Evolutionary conservation across 805 yeast genomes (phyloP).

Genomic region (Wickerhamomyces chaumierensis): DNA sequence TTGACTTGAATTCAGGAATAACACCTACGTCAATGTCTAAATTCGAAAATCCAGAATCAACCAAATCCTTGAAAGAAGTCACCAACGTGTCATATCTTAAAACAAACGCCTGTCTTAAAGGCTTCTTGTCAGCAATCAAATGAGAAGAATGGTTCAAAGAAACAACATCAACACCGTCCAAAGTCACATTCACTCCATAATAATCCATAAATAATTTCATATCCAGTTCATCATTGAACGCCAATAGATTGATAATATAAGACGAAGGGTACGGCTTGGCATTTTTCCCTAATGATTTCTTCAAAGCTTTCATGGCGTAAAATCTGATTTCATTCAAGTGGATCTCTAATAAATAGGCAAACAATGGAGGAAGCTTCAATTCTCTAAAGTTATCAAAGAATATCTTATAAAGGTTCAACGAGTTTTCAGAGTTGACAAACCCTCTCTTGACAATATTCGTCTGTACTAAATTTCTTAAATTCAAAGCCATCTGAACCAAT

Average conservation of each 20-base stretch:
- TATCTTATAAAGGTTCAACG: constrained; percentile 44
- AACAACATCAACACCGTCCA: constrained; percentile 32
- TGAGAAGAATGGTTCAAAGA: constrained; percentile 28
- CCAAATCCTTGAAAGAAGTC: constrained; percentile 20
- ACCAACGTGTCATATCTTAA: constrained; percentile 29
- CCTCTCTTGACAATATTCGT: constrained; percentile 49
- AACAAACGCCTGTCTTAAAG: constrained; percentile 37
- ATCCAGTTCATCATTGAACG: constrained; percentile 53
- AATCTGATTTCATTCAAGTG: constrained; percentile 73
- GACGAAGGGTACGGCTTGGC: constrained; percentile 43
- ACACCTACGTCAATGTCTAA: constrained; percentile 1
- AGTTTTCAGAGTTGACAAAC: constrained; percentile 39
- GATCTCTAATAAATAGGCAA: constrained; percentile 67
- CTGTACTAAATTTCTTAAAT: constrained; percentile 53
- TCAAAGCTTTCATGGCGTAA: constrained; percentile 57
- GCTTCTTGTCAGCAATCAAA: constrained; percentile 24
- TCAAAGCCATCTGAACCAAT: constrained; percentile 59
- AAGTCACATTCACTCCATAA: constrained; percentile 40
- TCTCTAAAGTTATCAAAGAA: constrained; percentile 51
- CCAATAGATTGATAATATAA: constrained; percentile 38
- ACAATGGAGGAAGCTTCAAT: constrained; percentile 47
- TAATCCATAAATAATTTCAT: constrained; percentile 46
- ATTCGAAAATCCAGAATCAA: constrained; percentile 15
- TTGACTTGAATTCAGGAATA: background rate
- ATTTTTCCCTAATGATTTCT: constrained; percentile 59